Evolutionary conservation across 2,329 filamentous ascomycete species (phyloP).

Genomic region (Botrytis fabae): DNA sequence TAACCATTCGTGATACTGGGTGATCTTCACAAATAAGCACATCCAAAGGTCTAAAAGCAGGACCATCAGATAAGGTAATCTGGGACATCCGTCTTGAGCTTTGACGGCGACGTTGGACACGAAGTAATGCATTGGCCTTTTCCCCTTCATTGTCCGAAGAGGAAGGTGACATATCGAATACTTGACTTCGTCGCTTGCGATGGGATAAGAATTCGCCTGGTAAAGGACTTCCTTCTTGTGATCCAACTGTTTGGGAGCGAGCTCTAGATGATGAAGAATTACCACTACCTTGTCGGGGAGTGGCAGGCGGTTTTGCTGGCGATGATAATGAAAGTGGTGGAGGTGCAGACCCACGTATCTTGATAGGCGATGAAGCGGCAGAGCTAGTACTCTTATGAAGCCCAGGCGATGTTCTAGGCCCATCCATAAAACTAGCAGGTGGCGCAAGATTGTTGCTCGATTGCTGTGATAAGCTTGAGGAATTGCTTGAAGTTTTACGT

Average conservation of each 20-base stretch:
- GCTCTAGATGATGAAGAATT: slow-evolving; percentile 61
- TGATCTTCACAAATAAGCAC: slow-evolving; percentile 97
- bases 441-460: slow-evolving; percentile 65
- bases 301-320: slow-evolving; percentile 59
- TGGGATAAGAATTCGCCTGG: slow-evolving; percentile 69
- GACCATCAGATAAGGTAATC: slow-evolving; percentile 80
- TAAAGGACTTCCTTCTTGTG: slow-evolving; percentile 81
- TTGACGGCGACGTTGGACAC: slow-evolving; percentile 92
- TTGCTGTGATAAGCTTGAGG: slow-evolving; percentile 79
- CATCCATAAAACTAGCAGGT: slow-evolving; percentile 70
- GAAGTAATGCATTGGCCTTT: slow-evolving; percentile 83
- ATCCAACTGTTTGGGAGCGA: slow-evolving; percentile 89
- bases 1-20: slow-evolving; percentile 94
- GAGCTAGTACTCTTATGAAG: slow-evolving; percentile 60
- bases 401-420: slow-evolving; percentile 60
- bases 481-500: slow-evolving; percentile 88
- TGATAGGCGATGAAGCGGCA: slow-evolving; percentile 56
- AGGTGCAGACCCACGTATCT: slow-evolving; percentile 50
- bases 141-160: slow-evolving; percentile 97
- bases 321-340: slow-evolving; percentile 53
- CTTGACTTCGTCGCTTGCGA: slow-evolving; percentile 87
- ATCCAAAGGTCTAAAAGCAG: slow-evolving; percentile 86
- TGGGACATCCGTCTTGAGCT: slow-evolving; percentile 93
- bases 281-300: slow-evolving; percentile 61
- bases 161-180: slow-evolving; percentile 94